Percentiles rank a stretch among this genome's conserved stretches.
Evolutionary conservation across 495 filamentous ascomycete species (phyloP).

Genomic region (Xylaria venustula): DNA sequence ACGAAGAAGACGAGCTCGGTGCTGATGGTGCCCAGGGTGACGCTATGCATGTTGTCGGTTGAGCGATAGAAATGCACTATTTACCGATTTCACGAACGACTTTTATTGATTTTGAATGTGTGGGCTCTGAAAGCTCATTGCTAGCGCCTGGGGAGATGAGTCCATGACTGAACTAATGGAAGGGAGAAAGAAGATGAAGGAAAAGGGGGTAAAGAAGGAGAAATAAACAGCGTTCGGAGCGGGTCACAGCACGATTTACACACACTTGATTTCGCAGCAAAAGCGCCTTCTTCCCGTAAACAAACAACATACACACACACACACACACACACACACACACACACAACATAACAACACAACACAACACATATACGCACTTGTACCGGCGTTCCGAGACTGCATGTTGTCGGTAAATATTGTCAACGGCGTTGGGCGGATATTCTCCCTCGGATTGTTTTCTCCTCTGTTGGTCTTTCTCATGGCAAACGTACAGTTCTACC

Average conservation of each 20-base stretch:
- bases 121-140: background rate
- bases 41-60: conserved; percentile 30
- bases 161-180: background rate
- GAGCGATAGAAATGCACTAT: background rate
- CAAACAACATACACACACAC: background rate
- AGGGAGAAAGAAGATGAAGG: background rate
- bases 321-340: background rate
- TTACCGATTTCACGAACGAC: no score
- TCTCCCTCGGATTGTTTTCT: conserved; percentile 5
- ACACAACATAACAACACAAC: no score
- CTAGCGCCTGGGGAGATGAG: background rate
- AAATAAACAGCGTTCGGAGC: background rate
- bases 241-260: background rate
- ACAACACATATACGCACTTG: background rate
- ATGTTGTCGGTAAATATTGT: background rate
- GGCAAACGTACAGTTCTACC: background rate
- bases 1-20: conserved; percentile 45
- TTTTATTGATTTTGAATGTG: background rate
- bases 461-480: background rate
- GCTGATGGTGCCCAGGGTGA: conserved; percentile 36
- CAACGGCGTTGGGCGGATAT: conserved; percentile 11
- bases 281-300: no score
- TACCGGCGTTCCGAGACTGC: conserved; percentile 11
- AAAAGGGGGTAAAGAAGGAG: background rate
- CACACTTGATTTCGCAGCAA: no score